Evolutionary conservation across 2,329 filamentous ascomycete species (phyloP), one percentile per base, ranked within the genome.

Genomic region (Ophiocordyceps polyrhachis-furcata): DNA sequence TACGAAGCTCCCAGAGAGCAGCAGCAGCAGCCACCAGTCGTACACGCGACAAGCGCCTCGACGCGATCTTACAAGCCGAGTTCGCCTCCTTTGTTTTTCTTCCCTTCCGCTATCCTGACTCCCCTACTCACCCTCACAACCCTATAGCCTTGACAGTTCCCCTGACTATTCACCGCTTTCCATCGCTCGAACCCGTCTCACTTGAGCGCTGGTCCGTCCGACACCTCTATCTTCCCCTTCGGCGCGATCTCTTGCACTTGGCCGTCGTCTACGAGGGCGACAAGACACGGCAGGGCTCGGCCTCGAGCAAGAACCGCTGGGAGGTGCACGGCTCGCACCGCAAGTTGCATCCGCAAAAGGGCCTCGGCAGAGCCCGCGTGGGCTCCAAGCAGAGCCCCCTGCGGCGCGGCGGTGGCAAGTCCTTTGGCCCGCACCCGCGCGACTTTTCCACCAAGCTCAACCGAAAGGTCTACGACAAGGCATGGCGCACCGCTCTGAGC

Each of bases 221-320:
- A 56, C 86, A 95, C 62, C 81, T 98, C 41, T 69, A 83, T 58
- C 76, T 96, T 31, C 91, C 91, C 3, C 73, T 94, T 42, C 83
- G 91, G 48, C 80, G 82, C 60, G 91, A 98, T 62, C 78, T 98
- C 51, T 79, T 98, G 45, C 89, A 98, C 67, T 78, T 85, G 51
- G 91, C 91, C 47, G 77, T 98, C 47, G 67, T 94, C 53, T 96
- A 82, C 70, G 91, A 98, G 67, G 91, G 84, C 52, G 89, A 96
- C 67, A 76, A 71, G 57, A 83, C 85, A 46, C 81, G 91, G 28
- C 81, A 87, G 61, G 91, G 91, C 51, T 93, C 86, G 2, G 91
- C 88, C 41, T 81, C 69, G 52, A 77, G 76, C 49, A 93, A 93
- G 68, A 91, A 76, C 55, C 77, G 89, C 48, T 77, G 65, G 57